Evolutionary conservation across 257 asterid species (phyloP), one percentile per base, ranked within the genome.

Genomic region (Solanum rostratum): DNA sequence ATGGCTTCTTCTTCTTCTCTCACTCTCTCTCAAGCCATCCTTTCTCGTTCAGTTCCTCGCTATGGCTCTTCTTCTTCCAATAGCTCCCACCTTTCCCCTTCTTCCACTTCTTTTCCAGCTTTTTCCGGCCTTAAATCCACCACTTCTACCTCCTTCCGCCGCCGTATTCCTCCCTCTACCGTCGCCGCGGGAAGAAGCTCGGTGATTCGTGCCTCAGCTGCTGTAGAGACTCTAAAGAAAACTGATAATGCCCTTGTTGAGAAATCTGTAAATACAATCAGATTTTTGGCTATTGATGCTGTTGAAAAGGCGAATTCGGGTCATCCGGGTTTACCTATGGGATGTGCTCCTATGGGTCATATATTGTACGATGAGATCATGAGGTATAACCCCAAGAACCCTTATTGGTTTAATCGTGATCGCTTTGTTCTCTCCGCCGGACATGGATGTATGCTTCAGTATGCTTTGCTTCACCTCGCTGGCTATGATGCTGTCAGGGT

Each of bases 311-410:
- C 98, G 12, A 93, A 91, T 82, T 95, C 97, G 80, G 98, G 98
- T 16, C 98, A 95, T 87, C 98, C 98, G 27, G 98, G 98, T 80
- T 79, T 95, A 85, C 98, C 98, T 57, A 93, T 95, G 98, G 98
- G 98, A 0, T 93, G 97, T 84, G 98, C 98, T 5, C 97, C 97
- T 50, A 93, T 95, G 92, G 98, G 95, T 10, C 97, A 95, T 68
- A 84, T 95, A 43, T 83, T 95, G 92, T 95, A 93, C 86, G 98
- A 93, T 81, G 98, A 93, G 90, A 93, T 92, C 70, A 91, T 95
- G 97, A 91, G 88, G 89, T 93, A 91, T 85, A 95, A 93, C 84
- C 98, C 98, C 4, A 95, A 92, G 88, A 95, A 95, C 33, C 97
- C 98, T 7, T 92, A 92, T 53, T 95, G 98, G 98, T 93, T 93